These are phyloP conservation scores for Syncephalastrum monosporum DNA, from an alignment of 371 early-diverging fungal species.

Conservation along the genomic window DNA sequence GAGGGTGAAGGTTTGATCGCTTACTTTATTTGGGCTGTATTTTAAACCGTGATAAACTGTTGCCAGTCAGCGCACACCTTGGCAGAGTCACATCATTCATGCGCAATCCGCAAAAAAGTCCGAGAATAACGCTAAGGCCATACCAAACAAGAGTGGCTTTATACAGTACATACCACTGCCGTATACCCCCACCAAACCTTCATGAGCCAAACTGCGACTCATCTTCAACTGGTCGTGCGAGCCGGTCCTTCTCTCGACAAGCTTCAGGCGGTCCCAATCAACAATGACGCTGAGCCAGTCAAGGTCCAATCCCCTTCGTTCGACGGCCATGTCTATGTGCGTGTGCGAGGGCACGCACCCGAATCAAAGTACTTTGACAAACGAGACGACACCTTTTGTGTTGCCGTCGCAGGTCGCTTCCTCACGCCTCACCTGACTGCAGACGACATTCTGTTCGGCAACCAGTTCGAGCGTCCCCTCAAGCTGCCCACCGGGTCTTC, in stretches of 20 bases:
- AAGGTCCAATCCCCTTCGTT: conserved; percentile 65
- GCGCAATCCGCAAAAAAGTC: too few species aligned
- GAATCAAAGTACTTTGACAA: conserved; percentile 56
- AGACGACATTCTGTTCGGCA: conserved; percentile 77
- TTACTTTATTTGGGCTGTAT: too few species aligned
- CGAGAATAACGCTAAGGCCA: too few species aligned
- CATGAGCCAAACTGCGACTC: too few species aligned
- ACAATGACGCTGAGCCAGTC: conserved; percentile 65
- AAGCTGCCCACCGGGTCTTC: conserved; percentile 73
- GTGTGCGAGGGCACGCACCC: conserved; percentile 57
- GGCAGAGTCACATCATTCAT: too few species aligned
- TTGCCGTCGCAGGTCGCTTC: conserved; percentile 74
- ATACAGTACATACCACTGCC: too few species aligned
- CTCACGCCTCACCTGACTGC: conserved; percentile 53
- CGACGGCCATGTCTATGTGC: conserved; percentile 66
- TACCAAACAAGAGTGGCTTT: too few species aligned
- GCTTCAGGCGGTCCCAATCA: conserved; percentile 56
- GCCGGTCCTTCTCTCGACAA: conserved; percentile 60
- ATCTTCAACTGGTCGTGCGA: conserved; percentile 29
- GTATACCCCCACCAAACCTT: too few species aligned
- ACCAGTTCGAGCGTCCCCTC: conserved; percentile 71
- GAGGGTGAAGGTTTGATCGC: too few species aligned
- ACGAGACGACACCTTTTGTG: conserved; percentile 58
- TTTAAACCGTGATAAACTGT: too few species aligned
- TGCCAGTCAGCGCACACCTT: too few species aligned